Conservation (phyloP, 768 basidiomycete species). For the Mycena crocata region DNA sequence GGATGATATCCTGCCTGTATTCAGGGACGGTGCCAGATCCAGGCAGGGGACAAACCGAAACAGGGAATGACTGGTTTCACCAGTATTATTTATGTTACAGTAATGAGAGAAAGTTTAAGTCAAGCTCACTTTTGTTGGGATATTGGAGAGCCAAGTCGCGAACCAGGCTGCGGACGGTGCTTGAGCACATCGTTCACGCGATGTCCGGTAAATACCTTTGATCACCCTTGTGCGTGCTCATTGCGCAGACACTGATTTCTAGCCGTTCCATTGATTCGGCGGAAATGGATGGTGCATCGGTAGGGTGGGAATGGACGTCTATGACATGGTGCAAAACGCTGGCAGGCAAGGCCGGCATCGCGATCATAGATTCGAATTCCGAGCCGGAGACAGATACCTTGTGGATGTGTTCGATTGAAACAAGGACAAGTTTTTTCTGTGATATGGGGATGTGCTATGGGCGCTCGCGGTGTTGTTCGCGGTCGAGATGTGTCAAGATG, state of each 20-base stretch:
- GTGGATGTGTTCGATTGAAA: too few relatives aligned
- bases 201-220: slow-evolving; percentile 52
- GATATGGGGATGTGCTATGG: not conserved
- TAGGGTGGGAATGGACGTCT: slow-evolving; percentile 95
- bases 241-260: slow-evolving; percentile 81
- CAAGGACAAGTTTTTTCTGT: too few relatives aligned
- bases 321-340: slow-evolving; percentile 74
- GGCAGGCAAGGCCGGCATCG: not conserved
- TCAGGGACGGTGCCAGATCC: slow-evolving; percentile 1
- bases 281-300: slow-evolving; percentile 69
- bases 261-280: slow-evolving; percentile 64
- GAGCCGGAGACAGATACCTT: not conserved
- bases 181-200: not conserved
- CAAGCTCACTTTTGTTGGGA: slow-evolving; percentile 72
- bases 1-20: slow-evolving; percentile 84
- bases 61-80: slow-evolving; percentile 90
- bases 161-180: slow-evolving; percentile 57
- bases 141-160: slow-evolving; percentile 68
- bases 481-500: not conserved
- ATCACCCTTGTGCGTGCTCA: slow-evolving; percentile 77
- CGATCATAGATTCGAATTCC: not conserved
- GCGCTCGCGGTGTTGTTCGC: not conserved
- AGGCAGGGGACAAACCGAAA: slow-evolving; percentile 74
- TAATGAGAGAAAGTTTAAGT: too few relatives aligned
- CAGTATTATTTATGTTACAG: too few relatives aligned